Conservation (phyloP, 352 stramenopile genomes). For the Phytophthora ramorum region DNA sequence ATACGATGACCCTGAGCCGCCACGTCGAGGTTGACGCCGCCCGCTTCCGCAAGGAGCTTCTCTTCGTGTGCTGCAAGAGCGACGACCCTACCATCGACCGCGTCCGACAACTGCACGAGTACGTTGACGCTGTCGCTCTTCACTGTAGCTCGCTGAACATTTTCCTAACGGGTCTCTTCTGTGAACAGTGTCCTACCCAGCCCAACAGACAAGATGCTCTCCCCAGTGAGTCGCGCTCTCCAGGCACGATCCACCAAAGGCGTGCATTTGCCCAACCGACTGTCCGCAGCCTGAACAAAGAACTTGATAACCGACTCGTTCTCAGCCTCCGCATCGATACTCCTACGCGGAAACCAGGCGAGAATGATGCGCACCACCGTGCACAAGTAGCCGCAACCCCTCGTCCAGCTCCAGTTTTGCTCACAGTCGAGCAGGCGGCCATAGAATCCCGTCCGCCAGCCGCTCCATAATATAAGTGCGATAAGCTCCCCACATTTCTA, state of each 20-base stretch:
- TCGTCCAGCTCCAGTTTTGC: slow-evolving; percentile 19
- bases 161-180: slow-evolving; percentile 10
- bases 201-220: slow-evolving; percentile 74
- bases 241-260: slow-evolving; percentile 26
- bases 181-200: slow-evolving; percentile 58
- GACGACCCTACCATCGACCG: slow-evolving; percentile 31
- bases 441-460: slow-evolving; percentile 3
- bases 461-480: slow-evolving; percentile 9
- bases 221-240: slow-evolving; percentile 61
- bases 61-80: slow-evolving; percentile 44
- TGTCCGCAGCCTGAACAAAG: slow-evolving; percentile 21
- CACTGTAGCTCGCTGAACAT: background rate
- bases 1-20: slow-evolving; percentile 27
- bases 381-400: slow-evolving; percentile 3
- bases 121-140: slow-evolving; percentile 7
- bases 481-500: background rate
- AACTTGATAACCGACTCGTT: slow-evolving; percentile 7
- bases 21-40: slow-evolving; percentile 25
- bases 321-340: background rate
- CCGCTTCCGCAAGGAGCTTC: slow-evolving; percentile 37
- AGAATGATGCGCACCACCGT: background rate
- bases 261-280: slow-evolving; percentile 6
- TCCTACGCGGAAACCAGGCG: background rate
- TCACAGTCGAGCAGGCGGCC: background rate
- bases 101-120: slow-evolving; percentile 42